These are phyloP conservation scores for Fusarium begoniae DNA, from an alignment of 2,329 filamentous ascomycete genomes.

Conservation along the genomic window DNA sequence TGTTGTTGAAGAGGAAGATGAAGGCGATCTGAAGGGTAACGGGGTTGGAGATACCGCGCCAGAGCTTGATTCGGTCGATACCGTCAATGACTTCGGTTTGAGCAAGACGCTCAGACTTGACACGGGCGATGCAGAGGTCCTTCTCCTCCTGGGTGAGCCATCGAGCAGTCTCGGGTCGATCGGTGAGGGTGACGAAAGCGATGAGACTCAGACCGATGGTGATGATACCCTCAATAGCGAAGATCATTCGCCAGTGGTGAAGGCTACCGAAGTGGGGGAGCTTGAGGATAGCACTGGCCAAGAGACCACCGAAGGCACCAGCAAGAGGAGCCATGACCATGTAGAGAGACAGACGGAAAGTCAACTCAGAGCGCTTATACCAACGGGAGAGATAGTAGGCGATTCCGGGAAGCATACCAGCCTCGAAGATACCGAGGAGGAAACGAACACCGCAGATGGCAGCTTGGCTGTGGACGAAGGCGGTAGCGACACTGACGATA, in stretches of 20 bases:
- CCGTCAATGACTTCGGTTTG: conserved; percentile 69
- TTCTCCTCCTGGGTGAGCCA: conserved; percentile 73
- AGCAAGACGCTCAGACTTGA: conserved; percentile 67
- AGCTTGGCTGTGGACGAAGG: conserved; percentile 63
- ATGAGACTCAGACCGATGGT: conserved; percentile 62
- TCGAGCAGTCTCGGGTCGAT: conserved; percentile 70
- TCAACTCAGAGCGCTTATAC: conserved; percentile 70
- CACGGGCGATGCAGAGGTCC: conserved; percentile 68
- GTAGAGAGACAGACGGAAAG: conserved; percentile 70
- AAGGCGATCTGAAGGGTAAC: conserved; percentile 63
- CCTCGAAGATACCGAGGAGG: conserved; percentile 69
- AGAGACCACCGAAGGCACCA: conserved; percentile 72
- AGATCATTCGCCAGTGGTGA: conserved; percentile 74
- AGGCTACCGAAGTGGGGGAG: conserved; percentile 65
- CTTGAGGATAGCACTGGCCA: conserved; percentile 69
- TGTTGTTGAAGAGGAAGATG: conserved; percentile 71
- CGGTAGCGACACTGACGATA: conserved; percentile 66
- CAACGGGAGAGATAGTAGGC: conserved; percentile 72
- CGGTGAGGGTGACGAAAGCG: conserved; percentile 70
- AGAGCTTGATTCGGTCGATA: conserved; percentile 64
- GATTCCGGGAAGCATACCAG: conserved; percentile 72
- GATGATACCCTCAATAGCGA: conserved; percentile 74
- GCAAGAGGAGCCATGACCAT: conserved; percentile 73
- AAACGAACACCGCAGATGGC: conserved; percentile 66
- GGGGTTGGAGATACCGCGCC: conserved; percentile 68